These are phyloP conservation scores for Moesziomyces globuligerus DNA, from an alignment of 1,284 basidiomycete genomes.

Conservation along the genomic window DNA sequence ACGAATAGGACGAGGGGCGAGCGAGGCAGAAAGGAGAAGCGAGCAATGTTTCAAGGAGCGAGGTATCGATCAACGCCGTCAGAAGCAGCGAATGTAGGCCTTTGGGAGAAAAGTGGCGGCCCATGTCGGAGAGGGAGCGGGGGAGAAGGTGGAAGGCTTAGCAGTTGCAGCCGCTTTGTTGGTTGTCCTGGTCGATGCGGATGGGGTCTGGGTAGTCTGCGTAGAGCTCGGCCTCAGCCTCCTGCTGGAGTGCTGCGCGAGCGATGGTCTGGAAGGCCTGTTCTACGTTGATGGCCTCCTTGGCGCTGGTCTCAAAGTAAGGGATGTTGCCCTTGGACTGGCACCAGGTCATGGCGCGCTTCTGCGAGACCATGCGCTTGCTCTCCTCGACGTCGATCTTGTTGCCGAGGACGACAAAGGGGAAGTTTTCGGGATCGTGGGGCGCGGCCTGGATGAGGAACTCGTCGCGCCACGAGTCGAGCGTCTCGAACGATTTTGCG, in stretches of 20 bases:
- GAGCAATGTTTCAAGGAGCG: constrained; percentile 8
- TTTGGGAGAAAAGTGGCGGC: background rate
- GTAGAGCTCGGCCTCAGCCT: constrained; percentile 93
- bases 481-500: constrained; percentile 94
- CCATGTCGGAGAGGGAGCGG: no score
- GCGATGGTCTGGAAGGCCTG: constrained; percentile 99
- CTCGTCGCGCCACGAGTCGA: constrained; percentile 67
- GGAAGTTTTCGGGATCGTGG: constrained; percentile 98
- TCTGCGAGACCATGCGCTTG: constrained; percentile 98
- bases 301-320: constrained; percentile 99
- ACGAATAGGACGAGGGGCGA: background rate
- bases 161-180: constrained; percentile 92
- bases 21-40: background rate
- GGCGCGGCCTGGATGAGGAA: constrained; percentile 81
- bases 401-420: constrained; percentile 90
- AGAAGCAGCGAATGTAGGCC: no score
- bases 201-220: constrained; percentile 99
- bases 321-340: constrained; percentile 99
- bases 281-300: constrained; percentile 99
- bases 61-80: background rate
- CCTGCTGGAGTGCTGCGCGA: constrained; percentile 96
- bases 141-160: no score
- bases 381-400: constrained; percentile 99
- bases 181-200: constrained; percentile 90
- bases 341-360: constrained; percentile 99